These are phyloP conservation scores for Hemisphaericaspora lyxosophila DNA, from an alignment of 1,139 yeast species.

Conservation along the genomic window DNA sequence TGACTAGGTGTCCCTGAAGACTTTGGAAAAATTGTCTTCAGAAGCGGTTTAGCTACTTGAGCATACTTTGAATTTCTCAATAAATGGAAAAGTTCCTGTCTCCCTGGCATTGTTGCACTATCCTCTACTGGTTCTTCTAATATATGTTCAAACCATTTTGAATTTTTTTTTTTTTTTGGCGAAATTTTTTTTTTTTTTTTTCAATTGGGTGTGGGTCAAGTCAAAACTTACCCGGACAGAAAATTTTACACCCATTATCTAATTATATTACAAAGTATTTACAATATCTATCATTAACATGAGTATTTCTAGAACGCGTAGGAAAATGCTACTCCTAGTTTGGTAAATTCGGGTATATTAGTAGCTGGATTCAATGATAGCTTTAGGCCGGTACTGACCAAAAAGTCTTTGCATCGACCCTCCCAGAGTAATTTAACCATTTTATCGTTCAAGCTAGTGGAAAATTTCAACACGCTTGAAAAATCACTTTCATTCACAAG, in stretches of 20 bases:
- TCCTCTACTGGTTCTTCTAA: background rate
- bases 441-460: slow-evolving; percentile 67
- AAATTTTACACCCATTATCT: background rate
- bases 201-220: background rate
- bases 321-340: slow-evolving; percentile 42
- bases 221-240: slow-evolving; percentile 3
- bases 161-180: background rate
- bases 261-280: no score
- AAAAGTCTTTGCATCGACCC: slow-evolving; percentile 77
- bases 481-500: slow-evolving; percentile 55
- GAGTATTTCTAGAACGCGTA: slow-evolving; percentile 35
- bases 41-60: slow-evolving; percentile 47
- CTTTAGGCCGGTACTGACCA: slow-evolving; percentile 74
- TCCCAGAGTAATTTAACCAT: slow-evolving; percentile 78
- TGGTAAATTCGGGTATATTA: slow-evolving; percentile 35
- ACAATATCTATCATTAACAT: no score
- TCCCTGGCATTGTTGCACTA: slow-evolving; percentile 12
- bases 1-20: slow-evolving; percentile 39
- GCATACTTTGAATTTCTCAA: slow-evolving; percentile 45
- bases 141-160: background rate
- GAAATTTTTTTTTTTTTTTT: background rate
- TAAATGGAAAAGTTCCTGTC: slow-evolving; percentile 28
- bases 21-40: slow-evolving; percentile 34
- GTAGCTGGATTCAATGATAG: slow-evolving; percentile 32
- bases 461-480: slow-evolving; percentile 70